Conservation (phyloP, 106 monocot genomes). For the Allium sativum region DNA sequence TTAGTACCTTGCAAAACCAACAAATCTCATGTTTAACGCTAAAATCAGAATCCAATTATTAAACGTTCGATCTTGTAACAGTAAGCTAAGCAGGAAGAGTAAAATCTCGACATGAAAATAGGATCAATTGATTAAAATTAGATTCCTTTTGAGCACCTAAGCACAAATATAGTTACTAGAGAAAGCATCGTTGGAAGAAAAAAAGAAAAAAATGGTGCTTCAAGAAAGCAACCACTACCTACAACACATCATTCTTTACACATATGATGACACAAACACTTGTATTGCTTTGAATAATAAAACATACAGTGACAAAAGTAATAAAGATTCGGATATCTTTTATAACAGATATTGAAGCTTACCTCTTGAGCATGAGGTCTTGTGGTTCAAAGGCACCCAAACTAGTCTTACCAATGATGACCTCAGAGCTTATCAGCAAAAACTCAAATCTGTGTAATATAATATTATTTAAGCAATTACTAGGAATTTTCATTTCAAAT, state of each 20-base stretch:
- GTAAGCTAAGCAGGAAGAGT: no score
- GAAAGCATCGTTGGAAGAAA: neutral
- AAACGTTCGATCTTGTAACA: no score
- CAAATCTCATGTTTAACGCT: no score
- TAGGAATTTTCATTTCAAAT: no score
- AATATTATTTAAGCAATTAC: neutral
- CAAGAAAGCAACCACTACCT: slow-evolving; percentile 30
- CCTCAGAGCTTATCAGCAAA: slow-evolving; percentile 99
- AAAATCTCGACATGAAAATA: no score
- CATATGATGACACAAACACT: slow-evolving; percentile 91
- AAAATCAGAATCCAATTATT: no score
- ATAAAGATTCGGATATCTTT: neutral
- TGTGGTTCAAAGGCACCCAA: slow-evolving; percentile 92
- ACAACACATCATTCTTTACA: slow-evolving; percentile 84
- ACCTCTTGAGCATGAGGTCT: slow-evolving; percentile 90
- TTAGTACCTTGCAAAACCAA: no score
- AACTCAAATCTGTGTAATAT: slow-evolving; percentile 67
- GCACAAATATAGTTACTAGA: slow-evolving; percentile 1
- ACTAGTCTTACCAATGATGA: slow-evolving; percentile 75
- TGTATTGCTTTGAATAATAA: slow-evolving; percentile 57
- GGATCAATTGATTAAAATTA: no score
- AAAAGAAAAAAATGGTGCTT: slow-evolving; percentile 4
- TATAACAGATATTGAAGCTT: slow-evolving; percentile 18
- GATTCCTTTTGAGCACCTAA: slow-evolving; percentile 76
- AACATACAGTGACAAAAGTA: neutral